Base-by-base conservation (phyloP, 1,284 basidiomycete genomes). In the Heliocybe sulcata region DNA sequence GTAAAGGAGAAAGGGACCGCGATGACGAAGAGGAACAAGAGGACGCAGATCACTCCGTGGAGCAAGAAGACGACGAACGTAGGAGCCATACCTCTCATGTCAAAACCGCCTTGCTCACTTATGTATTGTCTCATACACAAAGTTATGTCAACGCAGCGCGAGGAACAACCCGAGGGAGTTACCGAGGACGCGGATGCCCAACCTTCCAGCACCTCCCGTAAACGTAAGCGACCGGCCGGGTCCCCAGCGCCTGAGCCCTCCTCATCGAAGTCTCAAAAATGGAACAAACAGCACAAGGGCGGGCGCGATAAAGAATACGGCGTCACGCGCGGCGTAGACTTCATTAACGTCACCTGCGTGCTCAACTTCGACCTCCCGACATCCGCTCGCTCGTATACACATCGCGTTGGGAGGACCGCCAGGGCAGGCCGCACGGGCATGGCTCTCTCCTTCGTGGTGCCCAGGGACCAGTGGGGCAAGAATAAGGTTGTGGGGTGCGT, bases 331-430 rank as follows among this genome's bases (percentile, higher is more conserved):
- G 97, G 97, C 1, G 87, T 99, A 59, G 97, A 99, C 72, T 99
- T 99, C 69, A 81, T 98, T 63, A 90, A 97, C 63, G 97, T 99
- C 48, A 88, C 95, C 1, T 98, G 95, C 64, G 97, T 99, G 8
- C 83, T 99, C 72, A 99, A 99, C 75, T 99, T 99, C 71, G 97
- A 99, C 70, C 80, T 99, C 8, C 97, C 97, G 0, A 79, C 85
- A 2, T 89, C 92, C 0, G 80, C 91, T 2, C 87, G 86, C n/a
- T 82, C 93, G 1, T 99, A 99, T 70, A 95, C 92, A 1, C 97
- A 99, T 69, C 90, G 97, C 50, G 90, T 99, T 12, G 97, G 97
- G 4, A 86, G 96, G 22, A 99, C 96, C 0, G 95, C 96, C 2
- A 90, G 97, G 38, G 97, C 95, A 0, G 96, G 97, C 1, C 85